These are phyloP conservation scores for Amanita jacksonii DNA, from an alignment of 768 basidiomycete genomes.

Conservation along the genomic window DNA sequence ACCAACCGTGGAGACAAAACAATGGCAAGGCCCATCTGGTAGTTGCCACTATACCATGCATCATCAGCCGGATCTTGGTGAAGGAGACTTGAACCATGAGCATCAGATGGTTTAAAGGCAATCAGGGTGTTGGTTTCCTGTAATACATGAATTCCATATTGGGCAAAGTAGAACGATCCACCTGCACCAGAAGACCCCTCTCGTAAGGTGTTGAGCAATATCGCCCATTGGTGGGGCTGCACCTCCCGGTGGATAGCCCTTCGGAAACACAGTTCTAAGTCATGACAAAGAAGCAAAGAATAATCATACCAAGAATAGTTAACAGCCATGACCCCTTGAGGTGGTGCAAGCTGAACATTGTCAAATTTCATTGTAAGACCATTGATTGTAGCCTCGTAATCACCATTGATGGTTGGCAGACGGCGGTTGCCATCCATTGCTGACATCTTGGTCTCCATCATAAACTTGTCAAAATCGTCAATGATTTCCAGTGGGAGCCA, in stretches of 20 bases:
- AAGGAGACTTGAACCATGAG: constrained; percentile 14
- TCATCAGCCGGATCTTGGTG: not conserved
- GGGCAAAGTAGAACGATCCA: constrained; percentile 11
- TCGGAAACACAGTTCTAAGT: constrained; percentile 1
- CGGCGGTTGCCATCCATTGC: constrained; percentile 1
- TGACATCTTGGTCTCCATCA: not conserved
- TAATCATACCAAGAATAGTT: constrained; percentile 9
- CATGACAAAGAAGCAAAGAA: not conserved
- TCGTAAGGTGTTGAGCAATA: constrained; percentile 4
- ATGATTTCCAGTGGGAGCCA: constrained; percentile 3
- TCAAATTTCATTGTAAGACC: not conserved
- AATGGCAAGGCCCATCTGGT: constrained; percentile 9
- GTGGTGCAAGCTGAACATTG: constrained; percentile 7
- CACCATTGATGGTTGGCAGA: not conserved
- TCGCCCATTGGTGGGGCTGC: constrained; percentile 11
- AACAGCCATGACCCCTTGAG: constrained; percentile 7
- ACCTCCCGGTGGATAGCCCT: constrained; percentile 11
- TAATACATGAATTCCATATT: constrained; percentile 12
- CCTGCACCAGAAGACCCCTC: constrained; percentile 3
- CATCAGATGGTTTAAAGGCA: constrained; percentile 9
- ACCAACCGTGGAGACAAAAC: constrained; percentile 7
- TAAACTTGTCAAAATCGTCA: not conserved
- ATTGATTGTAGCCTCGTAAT: not conserved
- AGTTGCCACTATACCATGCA: not conserved
- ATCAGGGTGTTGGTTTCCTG: constrained; percentile 11